Evolutionary conservation across 441 rosid genomes (phyloP).

Genomic region (Adansonia rubrostipa): DNA sequence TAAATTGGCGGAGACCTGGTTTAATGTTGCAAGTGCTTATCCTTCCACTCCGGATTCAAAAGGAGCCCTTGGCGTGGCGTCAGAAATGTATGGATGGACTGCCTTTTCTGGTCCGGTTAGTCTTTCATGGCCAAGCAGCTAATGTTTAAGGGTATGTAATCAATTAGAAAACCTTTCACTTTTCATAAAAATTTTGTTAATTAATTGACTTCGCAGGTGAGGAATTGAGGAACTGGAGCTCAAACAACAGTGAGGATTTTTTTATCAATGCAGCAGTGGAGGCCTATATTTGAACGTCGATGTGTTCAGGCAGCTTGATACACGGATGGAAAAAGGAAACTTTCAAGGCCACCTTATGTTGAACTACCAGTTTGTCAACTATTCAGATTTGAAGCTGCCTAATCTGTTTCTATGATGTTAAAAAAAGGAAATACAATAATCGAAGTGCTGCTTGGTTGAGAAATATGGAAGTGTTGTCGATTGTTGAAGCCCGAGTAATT

Average conservation of each 20-base stretch:
- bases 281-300: slow-evolving; percentile 52
- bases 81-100: slow-evolving; percentile 17
- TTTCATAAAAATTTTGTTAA: background rate
- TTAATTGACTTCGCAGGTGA: slow-evolving; percentile 40
- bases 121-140: slow-evolving; percentile 31
- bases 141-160: slow-evolving; percentile 37
- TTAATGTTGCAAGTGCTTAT: background rate
- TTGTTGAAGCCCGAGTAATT: background rate
- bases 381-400: slow-evolving; percentile 1
- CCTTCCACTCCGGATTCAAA: slow-evolving; percentile 42
- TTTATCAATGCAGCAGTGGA: slow-evolving; percentile 55
- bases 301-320: slow-evolving; percentile 43
- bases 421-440: background rate
- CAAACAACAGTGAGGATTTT: slow-evolving; percentile 52
- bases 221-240: slow-evolving; percentile 42
- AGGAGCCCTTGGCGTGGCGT: slow-evolving; percentile 39
- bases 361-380: slow-evolving; percentile 48
- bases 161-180: background rate
- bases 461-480: background rate
- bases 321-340: slow-evolving; percentile 32
- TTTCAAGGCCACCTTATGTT: slow-evolving; percentile 44
- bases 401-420: background rate
- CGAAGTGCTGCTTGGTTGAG: background rate
- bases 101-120: no score
- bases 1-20: background rate